Conservation (phyloP, 805 yeast genomes). For the Metschnikowia lochheadii region DNA sequence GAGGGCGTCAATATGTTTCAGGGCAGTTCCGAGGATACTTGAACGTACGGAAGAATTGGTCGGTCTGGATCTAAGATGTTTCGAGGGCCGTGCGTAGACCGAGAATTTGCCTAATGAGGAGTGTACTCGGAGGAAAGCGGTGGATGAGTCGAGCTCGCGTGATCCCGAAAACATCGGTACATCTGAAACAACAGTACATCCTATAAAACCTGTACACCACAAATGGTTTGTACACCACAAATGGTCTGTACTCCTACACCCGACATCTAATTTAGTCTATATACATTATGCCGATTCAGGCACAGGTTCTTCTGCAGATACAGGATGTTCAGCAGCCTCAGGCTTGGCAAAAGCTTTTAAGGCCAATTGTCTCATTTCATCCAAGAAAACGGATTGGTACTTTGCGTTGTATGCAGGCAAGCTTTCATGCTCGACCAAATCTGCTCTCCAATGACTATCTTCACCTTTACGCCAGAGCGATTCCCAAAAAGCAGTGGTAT, state of each 20-base stretch:
- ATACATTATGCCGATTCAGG: not conserved
- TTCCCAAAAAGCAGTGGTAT: slow-evolving; percentile 73
- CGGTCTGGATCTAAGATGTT: not conserved
- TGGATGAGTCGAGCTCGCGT: not conserved
- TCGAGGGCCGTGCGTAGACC: not conserved
- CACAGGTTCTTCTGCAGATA: not conserved
- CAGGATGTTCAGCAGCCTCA: slow-evolving; percentile 10
- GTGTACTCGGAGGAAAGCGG: slow-evolving; percentile 1
- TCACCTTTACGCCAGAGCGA: slow-evolving; percentile 84
- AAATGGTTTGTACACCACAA: not conserved
- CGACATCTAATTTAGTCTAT: not conserved
- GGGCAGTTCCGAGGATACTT: not conserved
- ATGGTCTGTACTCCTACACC: not conserved
- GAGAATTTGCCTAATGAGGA: slow-evolving; percentile 4
- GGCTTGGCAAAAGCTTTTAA: slow-evolving; percentile 29
- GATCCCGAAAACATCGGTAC: not conserved
- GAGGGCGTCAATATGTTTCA: not conserved
- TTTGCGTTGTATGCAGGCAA: slow-evolving; percentile 58
- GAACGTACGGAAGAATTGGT: no score
- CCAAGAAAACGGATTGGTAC: slow-evolving; percentile 63
- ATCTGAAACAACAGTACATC: not conserved
- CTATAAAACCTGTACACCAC: not conserved
- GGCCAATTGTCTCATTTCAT: slow-evolving; percentile 48
- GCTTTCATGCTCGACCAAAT: slow-evolving; percentile 56
- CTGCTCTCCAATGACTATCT: slow-evolving; percentile 61